A percentile compares a stretch with the other conserved stretches of the same genome.
These are phyloP conservation scores for Candida freyschussii DNA, from an alignment of 1,139 yeast genomes.

Conservation along the genomic window DNA sequence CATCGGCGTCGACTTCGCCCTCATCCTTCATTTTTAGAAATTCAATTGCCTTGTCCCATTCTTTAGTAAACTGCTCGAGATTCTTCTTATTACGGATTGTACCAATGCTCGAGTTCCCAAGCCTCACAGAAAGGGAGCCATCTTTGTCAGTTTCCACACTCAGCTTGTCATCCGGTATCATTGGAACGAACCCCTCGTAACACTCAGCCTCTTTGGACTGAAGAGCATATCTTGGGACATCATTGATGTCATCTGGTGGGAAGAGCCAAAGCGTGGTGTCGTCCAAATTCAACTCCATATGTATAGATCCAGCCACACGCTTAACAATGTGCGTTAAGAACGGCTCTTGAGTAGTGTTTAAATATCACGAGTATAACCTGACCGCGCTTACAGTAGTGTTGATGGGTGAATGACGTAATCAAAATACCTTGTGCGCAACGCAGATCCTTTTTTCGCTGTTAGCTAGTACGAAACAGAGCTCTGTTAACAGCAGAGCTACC, in stretches of 20 bases:
- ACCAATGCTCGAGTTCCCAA: conserved; percentile 14
- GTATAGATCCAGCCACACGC: too few species aligned
- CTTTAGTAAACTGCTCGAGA: conserved; percentile 11
- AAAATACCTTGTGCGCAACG: too few species aligned
- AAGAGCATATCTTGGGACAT: conserved; percentile 25
- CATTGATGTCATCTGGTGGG: conserved; percentile 24
- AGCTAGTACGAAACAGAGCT: too few species aligned
- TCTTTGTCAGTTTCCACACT: conserved; percentile 2
- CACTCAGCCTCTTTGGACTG: conserved; percentile 6
- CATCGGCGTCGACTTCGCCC: conserved; percentile 1
- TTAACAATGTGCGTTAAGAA: too few species aligned
- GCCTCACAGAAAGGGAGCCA: conserved; percentile 1
- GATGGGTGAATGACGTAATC: too few species aligned
- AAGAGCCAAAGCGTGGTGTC: conserved; percentile 20
- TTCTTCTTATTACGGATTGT: conserved; percentile 4
- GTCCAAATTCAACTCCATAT: conserved; percentile 21
- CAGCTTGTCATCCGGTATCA: conserved; percentile 15
- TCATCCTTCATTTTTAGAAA: conserved; percentile 9
- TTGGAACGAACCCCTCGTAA: conserved; percentile 16
- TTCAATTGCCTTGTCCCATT: conserved; percentile 15
- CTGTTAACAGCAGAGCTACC: too few species aligned
- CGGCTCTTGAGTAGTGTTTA: too few species aligned
- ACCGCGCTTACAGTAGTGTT: too few species aligned
- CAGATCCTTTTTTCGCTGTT: too few species aligned
- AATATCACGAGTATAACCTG: too few species aligned